Percentiles rank a stretch among this genome's conserved stretches.
These are phyloP conservation scores for Opeltia flavorubescens DNA, from an alignment of 495 filamentous ascomycete species.

Conservation along the genomic window DNA sequence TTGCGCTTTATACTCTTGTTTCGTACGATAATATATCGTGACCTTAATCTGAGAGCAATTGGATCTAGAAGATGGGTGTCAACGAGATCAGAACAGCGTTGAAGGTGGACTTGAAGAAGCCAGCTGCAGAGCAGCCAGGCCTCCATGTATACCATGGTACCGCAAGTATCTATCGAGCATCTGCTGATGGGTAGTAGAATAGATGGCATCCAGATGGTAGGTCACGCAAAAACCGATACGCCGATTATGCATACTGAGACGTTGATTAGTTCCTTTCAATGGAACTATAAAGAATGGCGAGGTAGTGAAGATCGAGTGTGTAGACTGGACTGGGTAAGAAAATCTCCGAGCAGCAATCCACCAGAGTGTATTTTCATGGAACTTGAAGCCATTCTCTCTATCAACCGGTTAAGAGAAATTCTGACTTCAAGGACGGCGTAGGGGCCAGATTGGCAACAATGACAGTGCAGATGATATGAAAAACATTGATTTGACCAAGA, in stretches of 20 bases:
- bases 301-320: constrained; percentile 88
- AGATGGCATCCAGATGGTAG: constrained; percentile 88
- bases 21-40: too few species aligned
- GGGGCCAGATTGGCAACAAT: constrained; percentile 79
- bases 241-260: background rate
- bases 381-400: too few species aligned
- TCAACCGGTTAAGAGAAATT: too few species aligned
- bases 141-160: constrained; percentile 51
- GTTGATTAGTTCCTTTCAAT: constrained; percentile 52
- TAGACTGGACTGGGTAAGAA: constrained; percentile 71
- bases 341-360: constrained; percentile 25
- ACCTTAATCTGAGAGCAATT: too few species aligned
- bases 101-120: constrained; percentile 64
- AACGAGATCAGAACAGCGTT: constrained; percentile 53
- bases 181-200: constrained; percentile 40
- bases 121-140: constrained; percentile 57
- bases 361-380: too few species aligned
- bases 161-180: background rate
- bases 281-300: constrained; percentile 73
- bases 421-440: too few species aligned
- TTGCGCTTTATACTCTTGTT: background rate
- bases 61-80: background rate
- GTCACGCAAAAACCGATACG: constrained; percentile 8
- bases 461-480: constrained; percentile 80
- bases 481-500: constrained; percentile 68